These are phyloP conservation scores for Kluyveromyces dobzhanskii DNA, from an alignment of 805 yeast species.

Conservation along the genomic window DNA sequence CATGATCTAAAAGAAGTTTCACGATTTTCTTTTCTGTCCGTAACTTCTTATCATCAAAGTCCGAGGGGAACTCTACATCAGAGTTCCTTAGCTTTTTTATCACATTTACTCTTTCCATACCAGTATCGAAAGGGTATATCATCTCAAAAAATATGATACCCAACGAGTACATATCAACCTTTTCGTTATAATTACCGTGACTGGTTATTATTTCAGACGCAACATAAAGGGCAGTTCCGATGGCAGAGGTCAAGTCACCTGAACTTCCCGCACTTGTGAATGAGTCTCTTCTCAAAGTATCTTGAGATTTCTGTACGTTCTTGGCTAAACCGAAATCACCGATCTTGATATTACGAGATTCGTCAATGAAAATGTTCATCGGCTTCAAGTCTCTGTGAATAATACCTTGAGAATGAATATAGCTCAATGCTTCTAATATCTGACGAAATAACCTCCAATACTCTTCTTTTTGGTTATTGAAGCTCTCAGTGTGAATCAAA, in stretches of 20 bases:
- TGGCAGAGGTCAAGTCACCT: slow-evolving; percentile 82
- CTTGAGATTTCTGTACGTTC: slow-evolving; percentile 53
- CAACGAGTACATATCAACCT: slow-evolving; percentile 90
- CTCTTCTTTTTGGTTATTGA: slow-evolving; percentile 62
- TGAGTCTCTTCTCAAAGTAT: slow-evolving; percentile 26
- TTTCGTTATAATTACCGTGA: slow-evolving; percentile 72
- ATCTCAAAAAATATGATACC: slow-evolving; percentile 95
- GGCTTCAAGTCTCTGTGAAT: slow-evolving; percentile 95
- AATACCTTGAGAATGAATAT: slow-evolving; percentile 88
- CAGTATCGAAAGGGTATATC: slow-evolving; percentile 78
- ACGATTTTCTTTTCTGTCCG: slow-evolving; percentile 62
- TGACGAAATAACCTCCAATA: slow-evolving; percentile 90
- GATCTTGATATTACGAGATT: slow-evolving; percentile 77
- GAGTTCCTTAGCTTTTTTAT: slow-evolving; percentile 55
- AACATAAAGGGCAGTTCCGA: slow-evolving; percentile 90
- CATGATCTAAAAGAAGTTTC: slow-evolving; percentile 60
- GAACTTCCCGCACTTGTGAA: slow-evolving; percentile 24
- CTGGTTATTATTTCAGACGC: slow-evolving; percentile 82
- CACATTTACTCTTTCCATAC: slow-evolving; percentile 83
- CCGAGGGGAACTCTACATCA: slow-evolving; percentile 59
- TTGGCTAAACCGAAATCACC: slow-evolving; percentile 98
- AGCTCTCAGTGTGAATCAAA: slow-evolving; percentile 64
- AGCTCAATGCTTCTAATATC: slow-evolving; percentile 78
- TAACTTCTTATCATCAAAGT: slow-evolving; percentile 46
- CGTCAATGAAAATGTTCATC: slow-evolving; percentile 90